Conservation (phyloP, 495 filamentous ascomycete species). For the Trichoderma asperelloides region DNA sequence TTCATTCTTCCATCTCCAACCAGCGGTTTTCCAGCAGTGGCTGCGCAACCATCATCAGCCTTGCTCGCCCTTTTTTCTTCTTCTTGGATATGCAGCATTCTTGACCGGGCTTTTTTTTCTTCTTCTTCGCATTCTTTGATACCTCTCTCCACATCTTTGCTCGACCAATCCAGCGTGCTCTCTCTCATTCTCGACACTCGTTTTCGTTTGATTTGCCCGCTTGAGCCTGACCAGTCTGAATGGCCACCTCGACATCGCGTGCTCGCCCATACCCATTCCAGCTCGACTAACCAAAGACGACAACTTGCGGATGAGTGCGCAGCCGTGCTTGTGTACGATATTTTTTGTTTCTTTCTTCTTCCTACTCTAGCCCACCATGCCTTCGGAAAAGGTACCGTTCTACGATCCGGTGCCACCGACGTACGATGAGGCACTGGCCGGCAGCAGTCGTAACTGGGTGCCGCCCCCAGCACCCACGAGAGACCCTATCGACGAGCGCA, state of each 20-base stretch:
- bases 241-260: conserved; percentile 6
- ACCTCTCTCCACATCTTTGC: neutral
- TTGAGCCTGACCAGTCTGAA: neutral
- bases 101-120: neutral
- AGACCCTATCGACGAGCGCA: conserved; percentile 24
- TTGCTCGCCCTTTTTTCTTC: neutral
- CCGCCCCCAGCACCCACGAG: neutral
- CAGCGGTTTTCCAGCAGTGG: neutral
- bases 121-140: neutral
- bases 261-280: neutral
- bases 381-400: conserved; percentile 31
- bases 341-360: neutral
- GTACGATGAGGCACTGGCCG: conserved; percentile 79
- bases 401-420: conserved; percentile 63
- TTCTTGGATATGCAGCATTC: neutral
- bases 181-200: conserved; percentile 1
- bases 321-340: neutral
- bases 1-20: neutral
- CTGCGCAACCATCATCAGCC: neutral
- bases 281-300: neutral
- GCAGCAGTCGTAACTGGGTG: conserved; percentile 24
- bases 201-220: neutral
- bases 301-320: neutral
- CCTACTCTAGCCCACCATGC: conserved; percentile 25
- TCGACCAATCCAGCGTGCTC: neutral